phyloP scores from a whole-genome alignment of 2,329 filamentous ascomycete genomes.

The Claviceps sorghi region DNA sequence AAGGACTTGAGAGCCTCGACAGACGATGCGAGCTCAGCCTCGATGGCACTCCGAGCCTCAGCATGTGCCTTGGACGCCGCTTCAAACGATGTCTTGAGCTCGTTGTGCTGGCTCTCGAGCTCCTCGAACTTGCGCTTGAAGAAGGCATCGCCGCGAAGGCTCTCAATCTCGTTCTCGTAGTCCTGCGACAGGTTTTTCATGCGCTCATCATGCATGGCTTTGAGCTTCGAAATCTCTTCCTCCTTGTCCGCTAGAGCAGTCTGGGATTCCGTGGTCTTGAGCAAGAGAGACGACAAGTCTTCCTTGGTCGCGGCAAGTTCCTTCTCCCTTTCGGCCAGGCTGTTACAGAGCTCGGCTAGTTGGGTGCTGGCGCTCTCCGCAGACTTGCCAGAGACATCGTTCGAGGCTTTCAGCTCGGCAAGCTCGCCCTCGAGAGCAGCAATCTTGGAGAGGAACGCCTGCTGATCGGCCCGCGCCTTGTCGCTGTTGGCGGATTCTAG shows the following conservation, averaged over 20 bases:
- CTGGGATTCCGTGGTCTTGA: constrained; percentile 32
- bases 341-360: constrained; percentile 24
- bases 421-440: constrained; percentile 38
- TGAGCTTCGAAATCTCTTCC: constrained; percentile 33
- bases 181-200: constrained; percentile 44
- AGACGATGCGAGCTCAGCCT: constrained; percentile 28
- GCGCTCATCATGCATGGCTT: constrained; percentile 42
- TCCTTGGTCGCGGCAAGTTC: constrained; percentile 31
- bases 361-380: constrained; percentile 25
- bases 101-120: constrained; percentile 41
- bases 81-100: constrained; percentile 25
- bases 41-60: constrained; percentile 27
- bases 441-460: constrained; percentile 30
- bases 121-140: constrained; percentile 50
- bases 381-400: constrained; percentile 32
- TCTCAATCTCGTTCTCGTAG: constrained; percentile 51
- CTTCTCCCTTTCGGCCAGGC: constrained; percentile 27
- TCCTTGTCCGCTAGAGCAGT: constrained; percentile 33
- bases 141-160: constrained; percentile 45
- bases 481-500: constrained; percentile 31
- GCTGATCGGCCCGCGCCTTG: constrained; percentile 29
- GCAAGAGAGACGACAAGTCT: constrained; percentile 28
- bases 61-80: constrained; percentile 24
- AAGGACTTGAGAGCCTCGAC: constrained; percentile 34
- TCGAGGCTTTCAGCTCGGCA: constrained; percentile 32